Conservation (phyloP, 1,284 basidiomycete species). For the Meira miltonrushii region DNA sequence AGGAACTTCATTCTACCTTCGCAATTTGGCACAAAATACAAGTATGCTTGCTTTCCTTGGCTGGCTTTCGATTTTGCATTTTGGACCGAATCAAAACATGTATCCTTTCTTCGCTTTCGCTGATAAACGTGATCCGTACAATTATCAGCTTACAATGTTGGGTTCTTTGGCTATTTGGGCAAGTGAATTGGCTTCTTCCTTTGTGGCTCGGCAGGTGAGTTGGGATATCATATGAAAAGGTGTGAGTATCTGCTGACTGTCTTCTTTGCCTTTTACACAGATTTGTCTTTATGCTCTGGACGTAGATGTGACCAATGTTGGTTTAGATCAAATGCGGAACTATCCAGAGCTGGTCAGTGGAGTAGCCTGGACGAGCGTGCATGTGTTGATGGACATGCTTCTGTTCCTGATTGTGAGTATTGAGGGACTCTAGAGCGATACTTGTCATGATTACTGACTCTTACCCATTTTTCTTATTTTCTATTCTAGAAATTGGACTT, state of each 20-base stretch:
- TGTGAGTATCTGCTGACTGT: not conserved
- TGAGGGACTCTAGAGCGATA: not conserved
- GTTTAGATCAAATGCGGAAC: slow-evolving; percentile 58
- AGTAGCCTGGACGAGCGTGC: slow-evolving; percentile 57
- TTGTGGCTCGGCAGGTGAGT: slow-evolving; percentile 51
- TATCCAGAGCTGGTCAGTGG: slow-evolving; percentile 55
- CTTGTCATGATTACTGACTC: not conserved
- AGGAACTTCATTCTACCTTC: slow-evolving; percentile 56
- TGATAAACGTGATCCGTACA: slow-evolving; percentile 58
- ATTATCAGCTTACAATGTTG: slow-evolving; percentile 59
- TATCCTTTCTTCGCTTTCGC: slow-evolving; percentile 61
- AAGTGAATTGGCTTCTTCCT: slow-evolving; percentile 57
- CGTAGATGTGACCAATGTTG: slow-evolving; percentile 57
- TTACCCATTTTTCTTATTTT: not conserved
- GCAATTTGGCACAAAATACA: slow-evolving; percentile 60
- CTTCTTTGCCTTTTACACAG: slow-evolving; percentile 17
- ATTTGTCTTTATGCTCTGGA: slow-evolving; percentile 55
- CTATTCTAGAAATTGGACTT: not conserved
- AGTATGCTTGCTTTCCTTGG: slow-evolving; percentile 56
- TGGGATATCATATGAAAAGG: not conserved
- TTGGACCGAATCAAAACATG: slow-evolving; percentile 57
- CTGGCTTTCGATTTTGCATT: slow-evolving; percentile 58
- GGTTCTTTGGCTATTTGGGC: slow-evolving; percentile 59
- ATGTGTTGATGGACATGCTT: slow-evolving; percentile 60
- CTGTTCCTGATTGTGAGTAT: slow-evolving; percentile 53